Evolutionary conservation across 2,329 filamentous ascomycete genomes (phyloP).

Genomic region (Aureobasidium namibiae): DNA sequence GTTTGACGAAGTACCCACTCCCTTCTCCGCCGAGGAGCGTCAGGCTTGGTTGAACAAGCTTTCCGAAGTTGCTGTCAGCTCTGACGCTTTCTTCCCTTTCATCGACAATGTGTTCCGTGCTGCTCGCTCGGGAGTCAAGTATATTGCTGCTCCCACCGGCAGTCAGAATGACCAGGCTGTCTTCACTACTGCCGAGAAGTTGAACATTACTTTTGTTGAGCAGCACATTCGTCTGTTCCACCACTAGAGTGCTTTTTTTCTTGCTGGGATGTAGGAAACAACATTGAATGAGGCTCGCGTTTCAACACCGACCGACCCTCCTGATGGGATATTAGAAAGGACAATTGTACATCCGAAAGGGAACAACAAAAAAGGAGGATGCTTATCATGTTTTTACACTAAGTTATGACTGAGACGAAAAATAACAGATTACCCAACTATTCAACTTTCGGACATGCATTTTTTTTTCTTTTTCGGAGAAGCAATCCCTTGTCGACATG

Average conservation of each 20-base stretch:
- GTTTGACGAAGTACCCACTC: constrained; percentile 78
- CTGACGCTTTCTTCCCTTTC: constrained; percentile 98
- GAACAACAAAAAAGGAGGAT: background rate
- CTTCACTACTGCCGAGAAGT: constrained; percentile 82
- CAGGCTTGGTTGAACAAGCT: constrained; percentile 79
- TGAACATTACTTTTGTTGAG: constrained; percentile 90
- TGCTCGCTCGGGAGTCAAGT: constrained; percentile 81
- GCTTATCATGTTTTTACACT: background rate
- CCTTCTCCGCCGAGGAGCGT: constrained; percentile 78
- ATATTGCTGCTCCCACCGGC: constrained; percentile 86
- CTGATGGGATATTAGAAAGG: background rate
- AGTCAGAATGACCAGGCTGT: constrained; percentile 78
- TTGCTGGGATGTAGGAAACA: background rate
- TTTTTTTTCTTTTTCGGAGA: too few relatives aligned
- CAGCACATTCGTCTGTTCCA: constrained; percentile 93
- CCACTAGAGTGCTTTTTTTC: constrained; percentile 47
- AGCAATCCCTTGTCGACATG: too few relatives aligned
- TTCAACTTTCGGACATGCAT: background rate
- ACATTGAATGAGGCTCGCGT: background rate
- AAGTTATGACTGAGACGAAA: too few relatives aligned
- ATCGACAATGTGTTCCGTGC: constrained; percentile 96
- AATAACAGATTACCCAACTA: background rate
- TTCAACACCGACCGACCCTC: background rate
- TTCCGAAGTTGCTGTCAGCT: constrained; percentile 74
- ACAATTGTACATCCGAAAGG: background rate